These are phyloP conservation scores for Arthonia radiata DNA, from an alignment of 495 filamentous ascomycete genomes.

Conservation along the genomic window DNA sequence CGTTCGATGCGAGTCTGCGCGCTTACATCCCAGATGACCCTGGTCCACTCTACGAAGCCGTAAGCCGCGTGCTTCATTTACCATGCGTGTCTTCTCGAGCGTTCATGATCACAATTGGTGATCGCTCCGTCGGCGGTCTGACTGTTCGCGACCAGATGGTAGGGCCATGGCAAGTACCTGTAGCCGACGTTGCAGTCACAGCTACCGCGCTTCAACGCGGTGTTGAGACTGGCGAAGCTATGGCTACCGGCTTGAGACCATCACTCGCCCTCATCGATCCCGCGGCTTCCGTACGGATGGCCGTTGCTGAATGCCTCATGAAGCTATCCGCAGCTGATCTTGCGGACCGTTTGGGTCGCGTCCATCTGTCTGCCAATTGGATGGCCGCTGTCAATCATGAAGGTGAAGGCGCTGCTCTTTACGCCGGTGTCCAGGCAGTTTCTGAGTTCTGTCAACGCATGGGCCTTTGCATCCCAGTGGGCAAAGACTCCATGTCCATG, in stretches of 20 bases:
- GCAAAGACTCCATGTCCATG: constrained; percentile 97
- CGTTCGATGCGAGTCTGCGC: constrained; percentile 44
- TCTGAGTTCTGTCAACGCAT: constrained; percentile 65
- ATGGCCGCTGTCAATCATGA: constrained; percentile 89
- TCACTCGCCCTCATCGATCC: constrained; percentile 74
- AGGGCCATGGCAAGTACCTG: constrained; percentile 87
- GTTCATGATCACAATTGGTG: constrained; percentile 91
- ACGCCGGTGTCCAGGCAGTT: constrained; percentile 83
- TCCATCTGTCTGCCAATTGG: constrained; percentile 91
- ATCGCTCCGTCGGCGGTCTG: constrained; percentile 74
- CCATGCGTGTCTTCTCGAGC: constrained; percentile 86
- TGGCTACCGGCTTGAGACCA: constrained; percentile 93
- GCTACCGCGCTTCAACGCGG: constrained; percentile 50
- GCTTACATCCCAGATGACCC: constrained; percentile 36
- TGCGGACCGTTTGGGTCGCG: constrained; percentile 43
- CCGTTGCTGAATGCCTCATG: constrained; percentile 79
- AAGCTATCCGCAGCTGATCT: constrained; percentile 78
- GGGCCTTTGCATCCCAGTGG: constrained; percentile 79
- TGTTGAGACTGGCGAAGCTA: constrained; percentile 67
- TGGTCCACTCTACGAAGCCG: constrained; percentile 49
- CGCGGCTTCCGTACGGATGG: constrained; percentile 87
- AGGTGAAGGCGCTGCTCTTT: constrained; percentile 81
- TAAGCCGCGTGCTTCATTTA: constrained; percentile 55
- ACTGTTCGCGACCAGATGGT: constrained; percentile 87
- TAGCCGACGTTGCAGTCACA: constrained; percentile 82